phyloP scores from a whole-genome alignment of 2,329 filamentous ascomycete genomes.

The Aspergillus sp. region DNA sequence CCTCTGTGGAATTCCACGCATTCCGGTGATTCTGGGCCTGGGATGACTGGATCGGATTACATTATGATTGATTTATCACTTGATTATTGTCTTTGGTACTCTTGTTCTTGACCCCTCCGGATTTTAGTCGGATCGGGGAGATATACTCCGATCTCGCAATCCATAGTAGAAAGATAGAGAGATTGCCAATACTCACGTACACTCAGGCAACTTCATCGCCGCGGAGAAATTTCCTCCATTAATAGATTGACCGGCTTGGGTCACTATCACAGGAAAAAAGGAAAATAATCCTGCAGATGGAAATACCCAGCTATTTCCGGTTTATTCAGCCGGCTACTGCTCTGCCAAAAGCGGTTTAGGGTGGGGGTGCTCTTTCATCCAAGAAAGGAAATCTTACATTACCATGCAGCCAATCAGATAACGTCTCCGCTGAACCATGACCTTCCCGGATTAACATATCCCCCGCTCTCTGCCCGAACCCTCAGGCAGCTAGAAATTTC shows the following conservation, averaged over 20 bases:
- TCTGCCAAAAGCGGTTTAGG: conserved; percentile 25
- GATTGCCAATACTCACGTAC: not conserved
- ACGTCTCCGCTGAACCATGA: too few species aligned
- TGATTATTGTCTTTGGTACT: not conserved
- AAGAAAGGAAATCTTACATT: not conserved
- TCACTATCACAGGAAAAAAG: not conserved
- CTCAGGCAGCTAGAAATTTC: too few species aligned
- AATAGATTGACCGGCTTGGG: not conserved
- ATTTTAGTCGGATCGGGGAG: conserved; percentile 7
- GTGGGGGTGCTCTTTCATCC: conserved; percentile 25
- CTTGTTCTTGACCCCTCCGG: conserved; percentile 4
- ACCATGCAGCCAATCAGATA: too few species aligned
- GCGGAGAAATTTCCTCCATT: conserved; percentile 6
- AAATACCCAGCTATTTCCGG: not conserved
- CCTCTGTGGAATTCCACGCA: not conserved
- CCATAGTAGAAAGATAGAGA: not conserved
- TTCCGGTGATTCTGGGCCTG: too few species aligned
- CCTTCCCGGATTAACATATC: not conserved
- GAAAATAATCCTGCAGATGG: conserved; percentile 2
- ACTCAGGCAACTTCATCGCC: not conserved
- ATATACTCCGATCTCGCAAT: not conserved
- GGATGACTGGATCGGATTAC: not conserved
- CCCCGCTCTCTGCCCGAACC: not conserved
- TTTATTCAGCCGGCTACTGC: conserved; percentile 19
- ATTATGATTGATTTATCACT: not conserved